Percentiles rank a stretch among this genome's conserved stretches.
phyloP scores from a whole-genome alignment of 148 eudicot species.

The Heliosperma pusillum region DNA sequence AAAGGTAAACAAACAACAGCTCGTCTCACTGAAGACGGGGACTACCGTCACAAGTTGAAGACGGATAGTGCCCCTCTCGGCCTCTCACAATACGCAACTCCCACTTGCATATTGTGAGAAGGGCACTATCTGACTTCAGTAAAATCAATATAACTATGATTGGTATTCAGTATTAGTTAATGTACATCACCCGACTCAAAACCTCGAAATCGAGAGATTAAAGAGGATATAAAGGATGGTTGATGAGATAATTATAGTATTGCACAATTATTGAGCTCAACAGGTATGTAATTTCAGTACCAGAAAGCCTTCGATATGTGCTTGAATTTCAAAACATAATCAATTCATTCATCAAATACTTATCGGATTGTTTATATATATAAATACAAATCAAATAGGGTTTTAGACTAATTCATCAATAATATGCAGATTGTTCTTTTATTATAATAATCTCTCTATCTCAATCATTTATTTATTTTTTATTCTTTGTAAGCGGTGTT shows the following conservation, averaged over 20 bases:
- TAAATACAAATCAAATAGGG: neutral
- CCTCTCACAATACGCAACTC: no score
- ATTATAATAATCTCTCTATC: neutral
- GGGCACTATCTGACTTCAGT: no score
- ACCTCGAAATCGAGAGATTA: constrained; percentile 1
- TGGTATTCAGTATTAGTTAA: neutral
- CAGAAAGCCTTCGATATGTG: constrained; percentile 41
- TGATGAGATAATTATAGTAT: constrained; percentile 16
- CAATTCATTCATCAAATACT: neutral
- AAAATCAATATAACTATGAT: neutral
- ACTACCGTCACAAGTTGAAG: no score
- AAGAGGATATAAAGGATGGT: neutral
- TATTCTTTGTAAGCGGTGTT: no score
- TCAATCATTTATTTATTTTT: no score
- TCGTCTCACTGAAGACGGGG: no score
- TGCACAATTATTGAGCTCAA: constrained; percentile 47
- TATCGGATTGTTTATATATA: neutral
- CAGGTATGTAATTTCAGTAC: constrained; percentile 21
- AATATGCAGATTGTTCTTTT: neutral
- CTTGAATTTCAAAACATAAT: constrained; percentile 7
- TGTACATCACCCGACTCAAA: constrained; percentile 21
- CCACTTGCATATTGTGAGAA: no score
- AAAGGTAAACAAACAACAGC: neutral
- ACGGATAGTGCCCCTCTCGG: no score
- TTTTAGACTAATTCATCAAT: neutral